Evolutionary conservation across 192 early-diverging fungal genomes (phyloP).

Genomic region (Coemansia sp.): DNA sequence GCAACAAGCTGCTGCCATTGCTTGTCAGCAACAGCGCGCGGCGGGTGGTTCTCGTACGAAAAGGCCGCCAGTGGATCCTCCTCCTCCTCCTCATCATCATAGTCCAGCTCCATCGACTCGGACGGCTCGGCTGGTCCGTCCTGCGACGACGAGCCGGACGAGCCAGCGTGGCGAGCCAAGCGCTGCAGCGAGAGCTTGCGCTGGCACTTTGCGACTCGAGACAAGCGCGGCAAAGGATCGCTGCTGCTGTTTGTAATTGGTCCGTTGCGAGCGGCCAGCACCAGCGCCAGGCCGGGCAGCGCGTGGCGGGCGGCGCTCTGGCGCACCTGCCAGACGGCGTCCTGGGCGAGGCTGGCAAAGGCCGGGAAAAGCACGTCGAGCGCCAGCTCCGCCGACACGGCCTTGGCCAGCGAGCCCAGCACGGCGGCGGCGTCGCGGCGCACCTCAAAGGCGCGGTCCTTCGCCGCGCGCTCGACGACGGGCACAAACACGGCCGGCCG

Average conservation of each 20-base stretch:
- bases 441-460: conserved; percentile 51
- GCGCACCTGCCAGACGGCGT: conserved; percentile 57
- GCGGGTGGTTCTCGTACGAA: conserved; percentile 28
- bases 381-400: conserved; percentile 52
- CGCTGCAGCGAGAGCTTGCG: conserved; percentile 37
- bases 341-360: conserved; percentile 43
- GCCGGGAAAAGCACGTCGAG: conserved; percentile 50
- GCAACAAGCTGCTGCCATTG: conserved; percentile 57
- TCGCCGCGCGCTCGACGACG: conserved; percentile 49
- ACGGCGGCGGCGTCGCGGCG: conserved; percentile 57
- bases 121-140: background rate
- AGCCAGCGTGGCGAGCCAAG: conserved; percentile 18
- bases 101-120: background rate
- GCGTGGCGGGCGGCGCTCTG: conserved; percentile 55
- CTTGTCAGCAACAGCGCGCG: conserved; percentile 40
- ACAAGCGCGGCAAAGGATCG: background rate
- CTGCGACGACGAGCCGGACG: background rate
- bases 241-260: background rate
- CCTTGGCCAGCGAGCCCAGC: conserved; percentile 49
- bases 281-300: conserved; percentile 52
- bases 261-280: conserved; percentile 30
- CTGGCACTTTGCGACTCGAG: conserved; percentile 11
- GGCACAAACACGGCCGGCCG: conserved; percentile 59
- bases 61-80: conserved; percentile 17
- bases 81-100: background rate